Percentiles rank a stretch among this genome's conserved stretches.
These are phyloP conservation scores for Nemania sp. DNA, from an alignment of 2,329 filamentous ascomycete genomes.

Conservation along the genomic window DNA sequence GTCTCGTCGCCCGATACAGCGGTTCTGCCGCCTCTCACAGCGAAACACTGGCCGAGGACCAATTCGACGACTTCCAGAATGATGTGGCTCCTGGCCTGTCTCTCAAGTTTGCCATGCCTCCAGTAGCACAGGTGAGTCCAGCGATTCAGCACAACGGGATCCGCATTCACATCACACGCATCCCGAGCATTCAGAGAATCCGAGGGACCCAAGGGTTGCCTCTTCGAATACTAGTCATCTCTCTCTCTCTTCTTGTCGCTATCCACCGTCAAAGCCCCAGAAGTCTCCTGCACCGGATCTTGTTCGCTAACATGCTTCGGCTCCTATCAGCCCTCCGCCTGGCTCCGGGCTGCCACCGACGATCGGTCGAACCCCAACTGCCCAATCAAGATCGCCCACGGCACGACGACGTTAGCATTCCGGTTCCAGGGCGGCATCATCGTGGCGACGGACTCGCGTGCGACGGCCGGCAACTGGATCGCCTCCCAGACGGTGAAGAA, in stretches of 20 bases:
- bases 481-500: constrained; percentile 99
- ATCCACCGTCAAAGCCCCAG: not conserved
- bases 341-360: constrained; percentile 96
- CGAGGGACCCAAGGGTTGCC: not conserved
- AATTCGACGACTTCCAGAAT: constrained; percentile 73
- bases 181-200: no score
- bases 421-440: constrained; percentile 98
- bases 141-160: not conserved
- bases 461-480: constrained; percentile 98
- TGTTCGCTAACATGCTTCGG: not conserved
- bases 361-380: constrained; percentile 95
- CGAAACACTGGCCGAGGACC: constrained; percentile 72
- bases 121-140: constrained; percentile 78
- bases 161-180: no score
- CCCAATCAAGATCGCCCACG: constrained; percentile 99
- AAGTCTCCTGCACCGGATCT: no score
- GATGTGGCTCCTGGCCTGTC: constrained; percentile 77
- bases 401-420: constrained; percentile 96
- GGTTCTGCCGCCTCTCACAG: constrained; percentile 72
- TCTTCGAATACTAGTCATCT: not conserved
- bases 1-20: constrained; percentile 90
- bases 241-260: not conserved
- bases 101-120: constrained; percentile 93
- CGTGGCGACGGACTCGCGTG: constrained; percentile 95
- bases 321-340: constrained; percentile 73